Evolutionary conservation across 352 stramenopile genomes (phyloP).

Genomic region (Phytophthora citrophthora): DNA sequence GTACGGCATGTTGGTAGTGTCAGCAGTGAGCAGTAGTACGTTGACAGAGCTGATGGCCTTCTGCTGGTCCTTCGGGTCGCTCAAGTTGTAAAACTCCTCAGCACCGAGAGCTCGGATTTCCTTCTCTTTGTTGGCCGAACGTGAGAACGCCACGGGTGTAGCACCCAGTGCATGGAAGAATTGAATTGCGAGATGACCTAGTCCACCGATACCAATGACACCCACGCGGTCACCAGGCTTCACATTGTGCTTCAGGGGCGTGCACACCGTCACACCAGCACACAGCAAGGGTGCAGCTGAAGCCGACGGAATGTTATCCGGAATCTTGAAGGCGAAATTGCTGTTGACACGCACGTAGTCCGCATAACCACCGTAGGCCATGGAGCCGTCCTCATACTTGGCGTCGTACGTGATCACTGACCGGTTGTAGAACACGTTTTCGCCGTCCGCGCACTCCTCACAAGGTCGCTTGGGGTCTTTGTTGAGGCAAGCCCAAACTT

Average conservation of each 20-base stretch:
- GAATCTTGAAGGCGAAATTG: conserved; percentile 29
- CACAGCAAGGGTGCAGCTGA: conserved; percentile 9
- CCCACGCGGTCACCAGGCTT: conserved; percentile 22
- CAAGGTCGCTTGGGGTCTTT: conserved; percentile 60
- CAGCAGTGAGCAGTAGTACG: too few relatives aligned
- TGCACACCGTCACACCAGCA: conserved; percentile 19
- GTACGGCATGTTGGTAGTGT: too few relatives aligned
- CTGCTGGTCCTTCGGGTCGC: too few relatives aligned
- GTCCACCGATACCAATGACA: conserved; percentile 53
- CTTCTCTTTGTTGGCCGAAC: conserved; percentile 20
- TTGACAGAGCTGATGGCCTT: too few relatives aligned
- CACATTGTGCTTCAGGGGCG: conserved; percentile 19
- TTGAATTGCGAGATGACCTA: conserved; percentile 47
- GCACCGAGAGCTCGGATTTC: conserved; percentile 19
- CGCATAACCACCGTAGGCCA: conserved; percentile 19
- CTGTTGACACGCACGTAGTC: conserved; percentile 34
- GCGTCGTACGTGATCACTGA: conserved; percentile 46
- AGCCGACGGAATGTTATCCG: conserved; percentile 10
- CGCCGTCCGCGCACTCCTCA: conserved; percentile 48
- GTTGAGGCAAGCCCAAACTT: conserved; percentile 56
- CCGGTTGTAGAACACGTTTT: conserved; percentile 67
- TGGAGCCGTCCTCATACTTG: conserved; percentile 25
- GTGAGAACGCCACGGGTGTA: conserved; percentile 18
- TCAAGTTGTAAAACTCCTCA: conserved; percentile 15
- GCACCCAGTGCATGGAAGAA: conserved; percentile 42